A percentile compares a stretch with the other conserved stretches of the same genome.
Evolutionary conservation across 1,284 basidiomycete genomes (phyloP).

Genomic region (Ustilago shanxiensis): DNA sequence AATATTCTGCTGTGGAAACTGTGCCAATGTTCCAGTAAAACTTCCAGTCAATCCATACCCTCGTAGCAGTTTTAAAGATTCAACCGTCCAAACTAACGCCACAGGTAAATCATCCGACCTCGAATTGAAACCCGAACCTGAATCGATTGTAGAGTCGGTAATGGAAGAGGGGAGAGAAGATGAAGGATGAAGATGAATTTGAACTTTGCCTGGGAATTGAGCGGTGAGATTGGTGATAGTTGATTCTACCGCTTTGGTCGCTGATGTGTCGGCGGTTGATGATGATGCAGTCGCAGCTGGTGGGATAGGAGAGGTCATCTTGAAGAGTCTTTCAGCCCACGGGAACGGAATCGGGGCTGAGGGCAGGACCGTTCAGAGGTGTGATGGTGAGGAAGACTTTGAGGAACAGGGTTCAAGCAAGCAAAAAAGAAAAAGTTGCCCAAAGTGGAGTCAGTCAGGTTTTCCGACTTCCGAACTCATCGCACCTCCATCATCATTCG

Average conservation of each 20-base stretch:
- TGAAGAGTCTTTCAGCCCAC: background rate
- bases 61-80: conserved; percentile 27
- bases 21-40: conserved; percentile 91
- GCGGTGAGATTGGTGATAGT: conserved; percentile 1
- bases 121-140: too few relatives aligned
- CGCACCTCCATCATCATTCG: background rate
- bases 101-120: conserved; percentile 2
- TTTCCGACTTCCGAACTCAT: background rate
- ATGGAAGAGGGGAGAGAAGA: conserved; percentile 3
- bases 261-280: background rate
- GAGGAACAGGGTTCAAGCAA: background rate
- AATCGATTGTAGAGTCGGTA: background rate
- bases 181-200: conserved; percentile 37
- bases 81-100: conserved; percentile 45
- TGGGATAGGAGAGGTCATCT: background rate
- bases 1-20: conserved; percentile 94
- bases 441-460: conserved; percentile 6
- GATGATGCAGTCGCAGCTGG: background rate
- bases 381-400: background rate
- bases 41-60: conserved; percentile 84
- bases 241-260: background rate
- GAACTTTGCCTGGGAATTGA: conserved; percentile 15
- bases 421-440: background rate
- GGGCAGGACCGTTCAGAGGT: background rate
- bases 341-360: too few relatives aligned